Percentiles rank a stretch among this genome's conserved stretches.
Evolutionary conservation across 2,329 filamentous ascomycete genomes (phyloP).

Genomic region (Aspergillus phoenicis): DNA sequence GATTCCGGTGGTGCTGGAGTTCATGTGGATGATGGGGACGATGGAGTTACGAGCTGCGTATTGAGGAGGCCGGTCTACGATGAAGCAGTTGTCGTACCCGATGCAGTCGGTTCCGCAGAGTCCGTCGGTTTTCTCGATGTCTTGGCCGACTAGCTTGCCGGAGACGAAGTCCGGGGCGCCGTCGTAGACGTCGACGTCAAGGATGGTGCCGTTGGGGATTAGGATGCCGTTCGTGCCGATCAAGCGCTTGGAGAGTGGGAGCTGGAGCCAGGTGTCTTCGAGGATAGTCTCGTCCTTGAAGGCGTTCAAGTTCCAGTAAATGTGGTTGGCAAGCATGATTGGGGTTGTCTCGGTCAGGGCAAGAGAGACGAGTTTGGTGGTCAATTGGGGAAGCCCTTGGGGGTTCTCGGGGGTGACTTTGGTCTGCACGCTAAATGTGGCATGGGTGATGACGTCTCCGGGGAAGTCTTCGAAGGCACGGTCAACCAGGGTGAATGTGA

Average conservation of each 20-base stretch:
- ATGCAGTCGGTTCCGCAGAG: slow-evolving; percentile 83
- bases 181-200: slow-evolving; percentile 68
- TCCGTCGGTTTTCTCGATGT: slow-evolving; percentile 63
- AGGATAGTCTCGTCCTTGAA: slow-evolving; percentile 49
- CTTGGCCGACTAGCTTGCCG: slow-evolving; percentile 76
- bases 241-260: slow-evolving; percentile 50
- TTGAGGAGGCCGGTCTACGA: slow-evolving; percentile 47
- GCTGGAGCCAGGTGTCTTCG: slow-evolving; percentile 47
- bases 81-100: slow-evolving; percentile 71
- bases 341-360: slow-evolving; percentile 51
- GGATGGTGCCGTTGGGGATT: slow-evolving; percentile 75
- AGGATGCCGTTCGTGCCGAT: slow-evolving; percentile 61
- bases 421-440: slow-evolving; percentile 48
- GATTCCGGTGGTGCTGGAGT: slow-evolving; percentile 74
- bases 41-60: slow-evolving; percentile 38
- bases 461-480: slow-evolving; percentile 49
- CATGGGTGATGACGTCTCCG: slow-evolving; percentile 51
- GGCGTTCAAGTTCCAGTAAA: slow-evolving; percentile 56
- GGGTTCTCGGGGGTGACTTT: slow-evolving; percentile 40
- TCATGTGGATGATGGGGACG: slow-evolving; percentile 61
- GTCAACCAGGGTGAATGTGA: slow-evolving; percentile 52
- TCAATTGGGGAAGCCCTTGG: slow-evolving; percentile 46
- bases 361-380: slow-evolving; percentile 47
- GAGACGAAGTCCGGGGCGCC: slow-evolving; percentile 64
- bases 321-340: slow-evolving; percentile 55